Percentiles rank a stretch among this genome's conserved stretches.
Evolutionary conservation across 305 asterid species (phyloP).

Genomic region (Lippia alba): DNA sequence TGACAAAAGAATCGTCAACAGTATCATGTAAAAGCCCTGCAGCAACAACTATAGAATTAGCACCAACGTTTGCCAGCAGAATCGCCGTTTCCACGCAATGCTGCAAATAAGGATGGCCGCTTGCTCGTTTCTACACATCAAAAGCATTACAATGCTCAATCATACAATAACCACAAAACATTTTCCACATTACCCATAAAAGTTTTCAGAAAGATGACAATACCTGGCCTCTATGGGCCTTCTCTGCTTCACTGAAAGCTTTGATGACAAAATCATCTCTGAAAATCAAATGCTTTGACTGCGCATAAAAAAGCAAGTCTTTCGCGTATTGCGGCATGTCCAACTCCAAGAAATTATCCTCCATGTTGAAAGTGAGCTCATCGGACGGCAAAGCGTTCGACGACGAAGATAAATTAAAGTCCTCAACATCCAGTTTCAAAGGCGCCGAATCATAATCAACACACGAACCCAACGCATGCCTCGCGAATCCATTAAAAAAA

Average conservation of each 20-base stretch:
- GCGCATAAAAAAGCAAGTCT: slow-evolving; percentile 70
- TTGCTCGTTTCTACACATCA: slow-evolving; percentile 69
- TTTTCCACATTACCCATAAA: neutral
- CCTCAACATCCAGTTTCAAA: slow-evolving; percentile 40
- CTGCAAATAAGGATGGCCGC: slow-evolving; percentile 90
- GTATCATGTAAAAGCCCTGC: slow-evolving; percentile 93
- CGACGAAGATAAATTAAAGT: slow-evolving; percentile 37
- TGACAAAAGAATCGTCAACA: slow-evolving; percentile 73
- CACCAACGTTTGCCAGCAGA: slow-evolving; percentile 76
- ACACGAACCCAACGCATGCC: slow-evolving; percentile 67
- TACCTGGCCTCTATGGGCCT: slow-evolving; percentile 97
- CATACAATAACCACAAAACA: neutral
- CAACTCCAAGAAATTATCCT: slow-evolving; percentile 52
- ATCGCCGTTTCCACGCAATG: slow-evolving; percentile 94
- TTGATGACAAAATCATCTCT: slow-evolving; percentile 72
- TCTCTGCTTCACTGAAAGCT: slow-evolving; percentile 85
- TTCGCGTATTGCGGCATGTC: slow-evolving; percentile 62
- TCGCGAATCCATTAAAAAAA: slow-evolving; percentile 66
- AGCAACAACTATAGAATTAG: slow-evolving; percentile 87
- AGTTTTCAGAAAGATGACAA: neutral
- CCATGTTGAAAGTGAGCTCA: slow-evolving; percentile 84
- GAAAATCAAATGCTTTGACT: slow-evolving; percentile 65
- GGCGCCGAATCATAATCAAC: slow-evolving; percentile 65
- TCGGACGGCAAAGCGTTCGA: slow-evolving; percentile 43
- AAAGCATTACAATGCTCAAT: slow-evolving; percentile 32